These are phyloP conservation scores for Berberis thunbergii DNA, from an alignment of 164 flowering plant genomes.

Conservation along the genomic window DNA sequence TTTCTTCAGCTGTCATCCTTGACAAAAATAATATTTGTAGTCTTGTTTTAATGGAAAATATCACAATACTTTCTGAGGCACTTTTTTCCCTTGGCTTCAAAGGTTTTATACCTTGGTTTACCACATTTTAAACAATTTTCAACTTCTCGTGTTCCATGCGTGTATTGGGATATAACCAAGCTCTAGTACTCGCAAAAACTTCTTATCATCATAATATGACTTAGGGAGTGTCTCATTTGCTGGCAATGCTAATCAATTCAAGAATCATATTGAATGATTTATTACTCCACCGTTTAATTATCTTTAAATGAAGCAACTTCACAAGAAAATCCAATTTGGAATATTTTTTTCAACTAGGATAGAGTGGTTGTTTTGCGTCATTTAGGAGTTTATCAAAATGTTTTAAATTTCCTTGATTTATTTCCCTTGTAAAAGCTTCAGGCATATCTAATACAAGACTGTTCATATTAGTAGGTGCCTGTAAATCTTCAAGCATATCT, in stretches of 20 bases:
- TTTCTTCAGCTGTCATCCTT: neutral
- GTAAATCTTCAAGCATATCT: too few relatives aligned
- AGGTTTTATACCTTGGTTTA: neutral
- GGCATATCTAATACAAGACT: too few relatives aligned
- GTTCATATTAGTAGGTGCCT: too few relatives aligned
- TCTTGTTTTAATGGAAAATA: neutral
- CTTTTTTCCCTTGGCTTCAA: neutral
- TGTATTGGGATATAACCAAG: neutral
- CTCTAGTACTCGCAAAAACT: neutral
- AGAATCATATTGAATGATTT: conserved; percentile 1
- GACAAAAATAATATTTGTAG: neutral
- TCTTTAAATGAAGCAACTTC: neutral
- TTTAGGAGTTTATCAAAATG: neutral
- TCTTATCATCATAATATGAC: neutral
- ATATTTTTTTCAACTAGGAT: neutral
- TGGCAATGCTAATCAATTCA: neutral
- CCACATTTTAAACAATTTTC: neutral
- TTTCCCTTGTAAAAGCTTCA: neutral
- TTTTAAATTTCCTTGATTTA: neutral
- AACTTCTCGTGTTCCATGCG: neutral
- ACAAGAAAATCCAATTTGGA: neutral
- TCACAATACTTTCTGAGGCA: neutral
- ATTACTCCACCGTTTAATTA: neutral
- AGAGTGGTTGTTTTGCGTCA: neutral
- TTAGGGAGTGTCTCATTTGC: neutral